phyloP scores from a whole-genome alignment of 768 basidiomycete species.

The Pholiota molesta region DNA sequence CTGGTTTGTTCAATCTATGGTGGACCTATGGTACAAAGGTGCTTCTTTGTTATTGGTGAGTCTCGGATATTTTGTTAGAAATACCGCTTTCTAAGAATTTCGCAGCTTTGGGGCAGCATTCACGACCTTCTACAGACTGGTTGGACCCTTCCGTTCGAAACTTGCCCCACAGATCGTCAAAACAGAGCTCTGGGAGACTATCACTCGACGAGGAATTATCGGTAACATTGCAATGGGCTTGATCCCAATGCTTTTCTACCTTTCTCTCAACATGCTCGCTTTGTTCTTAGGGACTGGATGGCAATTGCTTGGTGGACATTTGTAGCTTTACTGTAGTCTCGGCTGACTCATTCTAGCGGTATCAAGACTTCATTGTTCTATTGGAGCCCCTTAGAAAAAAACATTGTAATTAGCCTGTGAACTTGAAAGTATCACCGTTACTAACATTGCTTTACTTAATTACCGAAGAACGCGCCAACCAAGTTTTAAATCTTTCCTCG shows the following conservation, averaged over 20 bases:
- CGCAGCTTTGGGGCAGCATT: constrained; percentile 61
- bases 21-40: constrained; percentile 52
- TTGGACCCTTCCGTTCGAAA: constrained; percentile 50
- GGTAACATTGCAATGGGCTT: constrained; percentile 64
- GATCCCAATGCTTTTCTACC: constrained; percentile 52
- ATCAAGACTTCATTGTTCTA: too few relatives aligned
- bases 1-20: constrained; percentile 50
- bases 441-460: too few relatives aligned
- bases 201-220: constrained; percentile 52
- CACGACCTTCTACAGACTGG: constrained; percentile 58
- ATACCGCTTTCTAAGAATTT: neutral
- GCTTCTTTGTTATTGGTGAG: constrained; percentile 55
- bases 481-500: too few relatives aligned
- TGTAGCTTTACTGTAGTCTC: neutral
- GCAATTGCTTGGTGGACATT: constrained; percentile 12
- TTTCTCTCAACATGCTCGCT: constrained; percentile 16
- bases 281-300: constrained; percentile 11
- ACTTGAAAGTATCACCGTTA: too few relatives aligned
- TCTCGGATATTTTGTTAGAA: neutral
- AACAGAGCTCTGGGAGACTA: constrained; percentile 64
- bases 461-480: too few relatives aligned
- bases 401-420: too few relatives aligned
- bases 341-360: too few relatives aligned
- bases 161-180: constrained; percentile 46
- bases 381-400: too few relatives aligned